Percentiles rank a stretch among this genome's conserved stretches.
These are phyloP conservation scores for Hypomyces rosellus DNA, from an alignment of 2,329 filamentous ascomycete genomes.

Conservation along the genomic window DNA sequence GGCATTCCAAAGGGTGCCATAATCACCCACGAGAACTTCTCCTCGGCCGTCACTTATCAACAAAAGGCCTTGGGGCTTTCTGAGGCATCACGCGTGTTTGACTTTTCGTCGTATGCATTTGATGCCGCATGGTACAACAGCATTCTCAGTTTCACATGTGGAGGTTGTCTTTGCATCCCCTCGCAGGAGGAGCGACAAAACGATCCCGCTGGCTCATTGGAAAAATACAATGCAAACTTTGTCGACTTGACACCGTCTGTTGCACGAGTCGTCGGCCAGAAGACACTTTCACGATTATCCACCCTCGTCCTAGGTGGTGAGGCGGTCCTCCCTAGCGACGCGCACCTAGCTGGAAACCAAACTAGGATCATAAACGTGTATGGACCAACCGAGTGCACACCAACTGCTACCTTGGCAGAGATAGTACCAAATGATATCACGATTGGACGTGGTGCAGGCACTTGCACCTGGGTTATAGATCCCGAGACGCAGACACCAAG, in stretches of 20 bases:
- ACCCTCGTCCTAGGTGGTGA: constrained; percentile 12
- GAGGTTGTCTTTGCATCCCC: constrained; percentile 17
- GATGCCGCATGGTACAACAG: constrained; percentile 10
- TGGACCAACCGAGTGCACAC: neutral
- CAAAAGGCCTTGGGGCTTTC: neutral
- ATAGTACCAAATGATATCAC: neutral
- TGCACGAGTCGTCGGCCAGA: neutral
- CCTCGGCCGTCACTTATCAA: constrained; percentile 1
- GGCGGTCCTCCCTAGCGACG: neutral
- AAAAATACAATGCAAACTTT: neutral
- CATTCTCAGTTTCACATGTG: constrained; percentile 7
- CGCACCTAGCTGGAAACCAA: no score
- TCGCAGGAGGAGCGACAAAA: constrained; percentile 12
- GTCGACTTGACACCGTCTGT: constrained; percentile 9
- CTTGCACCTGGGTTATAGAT: neutral
- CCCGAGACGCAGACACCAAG: neutral
- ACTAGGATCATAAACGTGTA: neutral
- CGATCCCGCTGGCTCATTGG: constrained; percentile 7
- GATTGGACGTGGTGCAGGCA: neutral
- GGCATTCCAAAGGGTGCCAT: constrained; percentile 43
- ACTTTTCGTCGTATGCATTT: constrained; percentile 17
- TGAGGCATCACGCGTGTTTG: constrained; percentile 3
- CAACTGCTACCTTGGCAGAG: neutral
- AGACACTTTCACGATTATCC: no score
- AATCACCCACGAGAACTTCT: constrained; percentile 8